A percentile compares a stretch with the other conserved stretches of the same genome.
These are phyloP conservation scores for Enterocytospora artemiae DNA, from an alignment of 371 early-diverging fungal species.

Conservation along the genomic window DNA sequence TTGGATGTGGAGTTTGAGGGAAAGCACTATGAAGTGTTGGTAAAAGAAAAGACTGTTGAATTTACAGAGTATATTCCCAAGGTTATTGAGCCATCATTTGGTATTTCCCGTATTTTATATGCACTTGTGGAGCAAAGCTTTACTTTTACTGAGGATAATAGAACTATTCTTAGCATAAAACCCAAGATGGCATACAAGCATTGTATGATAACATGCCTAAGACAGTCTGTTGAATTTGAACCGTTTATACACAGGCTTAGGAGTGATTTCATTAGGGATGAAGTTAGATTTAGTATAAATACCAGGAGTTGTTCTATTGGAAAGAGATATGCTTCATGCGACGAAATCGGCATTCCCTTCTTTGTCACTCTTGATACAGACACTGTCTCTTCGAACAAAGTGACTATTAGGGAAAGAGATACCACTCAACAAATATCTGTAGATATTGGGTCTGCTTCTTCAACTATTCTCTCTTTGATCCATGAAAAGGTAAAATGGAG, in stretches of 20 bases:
- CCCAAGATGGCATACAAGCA: conserved; percentile 81
- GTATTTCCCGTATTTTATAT: conserved; percentile 94
- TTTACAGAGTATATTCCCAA: conserved; percentile 89
- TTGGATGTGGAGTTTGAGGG: conserved; percentile 30
- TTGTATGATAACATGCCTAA: conserved; percentile 76
- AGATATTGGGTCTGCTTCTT: conserved; percentile 8
- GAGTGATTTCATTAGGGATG: conserved; percentile 31
- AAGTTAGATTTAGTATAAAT: conserved; percentile 41
- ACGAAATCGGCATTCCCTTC: conserved; percentile 95
- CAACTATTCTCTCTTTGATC: background rate
- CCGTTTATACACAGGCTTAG: conserved; percentile 63
- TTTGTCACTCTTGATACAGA: conserved; percentile 94
- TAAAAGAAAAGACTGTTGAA: conserved; percentile 10
- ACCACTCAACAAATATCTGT: conserved; percentile 79
- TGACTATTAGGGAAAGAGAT: conserved; percentile 93
- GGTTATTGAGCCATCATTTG: conserved; percentile 99
- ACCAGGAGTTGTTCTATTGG: conserved; percentile 69
- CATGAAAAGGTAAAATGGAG: background rate
- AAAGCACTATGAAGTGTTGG: conserved; percentile 12
- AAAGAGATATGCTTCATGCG: conserved; percentile 87
- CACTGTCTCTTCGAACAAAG: conserved; percentile 76
- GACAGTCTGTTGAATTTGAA: conserved; percentile 65
- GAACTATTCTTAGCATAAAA: conserved; percentile 60
- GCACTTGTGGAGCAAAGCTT: conserved; percentile 86
- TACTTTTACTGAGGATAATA: conserved; percentile 72